phyloP scores from a whole-genome alignment of 2,329 filamentous ascomycete species.

The Xylariomycetidae sp. region DNA sequence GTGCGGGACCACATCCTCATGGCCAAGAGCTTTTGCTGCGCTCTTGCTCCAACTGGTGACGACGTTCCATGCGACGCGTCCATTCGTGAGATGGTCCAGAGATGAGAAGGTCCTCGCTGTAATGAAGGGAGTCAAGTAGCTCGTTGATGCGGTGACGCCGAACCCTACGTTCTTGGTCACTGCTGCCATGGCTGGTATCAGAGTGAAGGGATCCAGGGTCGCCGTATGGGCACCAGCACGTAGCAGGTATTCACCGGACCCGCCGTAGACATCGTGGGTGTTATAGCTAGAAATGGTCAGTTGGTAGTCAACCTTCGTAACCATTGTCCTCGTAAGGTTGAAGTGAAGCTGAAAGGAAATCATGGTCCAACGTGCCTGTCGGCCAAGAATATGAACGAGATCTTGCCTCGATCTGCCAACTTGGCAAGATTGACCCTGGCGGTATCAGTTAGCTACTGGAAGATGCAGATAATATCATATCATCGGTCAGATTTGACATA shows the following conservation, averaged over 20 bases:
- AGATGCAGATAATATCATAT: too few relatives aligned
- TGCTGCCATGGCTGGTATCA: slow-evolving; percentile 10
- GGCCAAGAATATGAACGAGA: slow-evolving; percentile 47
- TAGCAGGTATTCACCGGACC: slow-evolving; percentile 4
- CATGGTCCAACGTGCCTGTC: too few relatives aligned
- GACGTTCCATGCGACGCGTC: slow-evolving; percentile 15
- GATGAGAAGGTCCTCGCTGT: slow-evolving; percentile 8
- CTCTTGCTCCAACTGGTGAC: slow-evolving; percentile 16
- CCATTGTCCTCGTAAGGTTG: too few relatives aligned
- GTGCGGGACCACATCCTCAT: slow-evolving; percentile 9
- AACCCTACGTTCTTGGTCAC: slow-evolving; percentile 10
- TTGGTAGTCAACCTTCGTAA: too few relatives aligned
- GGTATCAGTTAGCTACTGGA: too few relatives aligned
- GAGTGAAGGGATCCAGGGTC: slow-evolving; percentile 4
- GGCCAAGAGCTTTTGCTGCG: slow-evolving; percentile 11
- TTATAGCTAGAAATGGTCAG: too few relatives aligned
- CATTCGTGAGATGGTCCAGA: slow-evolving; percentile 11
- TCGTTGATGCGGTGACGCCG: slow-evolving; percentile 10
- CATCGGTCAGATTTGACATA: too few relatives aligned
- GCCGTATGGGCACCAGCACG: slow-evolving; percentile 5
- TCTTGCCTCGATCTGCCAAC: slow-evolving; percentile 39
- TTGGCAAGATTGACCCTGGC: slow-evolving; percentile 42
- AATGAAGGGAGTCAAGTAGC: slow-evolving; percentile 8
- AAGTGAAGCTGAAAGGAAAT: too few relatives aligned
- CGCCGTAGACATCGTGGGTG: slow-evolving; percentile 6